Conservation (phyloP, 345 rosid genomes). For the Lepidium aucheri region DNA sequence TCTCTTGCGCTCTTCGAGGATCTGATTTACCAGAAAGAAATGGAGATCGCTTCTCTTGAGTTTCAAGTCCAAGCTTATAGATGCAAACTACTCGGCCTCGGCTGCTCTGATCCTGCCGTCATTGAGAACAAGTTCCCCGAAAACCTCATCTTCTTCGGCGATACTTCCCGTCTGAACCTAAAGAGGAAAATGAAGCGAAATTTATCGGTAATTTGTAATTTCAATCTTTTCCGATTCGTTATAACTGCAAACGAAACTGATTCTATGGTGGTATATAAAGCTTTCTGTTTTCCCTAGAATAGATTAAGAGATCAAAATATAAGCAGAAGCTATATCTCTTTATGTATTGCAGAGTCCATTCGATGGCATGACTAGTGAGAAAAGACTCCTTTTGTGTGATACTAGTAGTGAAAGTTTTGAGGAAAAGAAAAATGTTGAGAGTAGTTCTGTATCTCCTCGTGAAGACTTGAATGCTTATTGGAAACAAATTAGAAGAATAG, state of each 20-base stretch:
- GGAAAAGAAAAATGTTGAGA: constrained; percentile 27
- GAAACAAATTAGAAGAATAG: constrained; percentile 56
- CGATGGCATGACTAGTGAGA: constrained; percentile 13
- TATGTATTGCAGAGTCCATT: constrained; percentile 24
- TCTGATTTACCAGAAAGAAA: constrained; percentile 65
- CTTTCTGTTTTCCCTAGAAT: neutral
- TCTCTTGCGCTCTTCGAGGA: constrained; percentile 65
- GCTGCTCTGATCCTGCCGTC: constrained; percentile 47
- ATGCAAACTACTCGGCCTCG: constrained; percentile 62
- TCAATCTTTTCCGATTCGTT: neutral
- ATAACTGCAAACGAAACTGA: neutral
- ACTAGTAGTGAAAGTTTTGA: constrained; percentile 18
- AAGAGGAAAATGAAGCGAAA: constrained; percentile 19
- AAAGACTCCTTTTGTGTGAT: neutral
- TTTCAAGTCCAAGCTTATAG: constrained; percentile 74
- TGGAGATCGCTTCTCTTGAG: constrained; percentile 82
- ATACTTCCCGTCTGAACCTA: neutral
- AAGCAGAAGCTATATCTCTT: neutral
- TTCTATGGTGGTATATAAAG: constrained; percentile 2
- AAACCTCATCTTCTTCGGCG: constrained; percentile 31
- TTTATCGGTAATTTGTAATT: constrained; percentile 10
- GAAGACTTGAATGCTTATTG: constrained; percentile 41
- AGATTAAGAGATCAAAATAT: neutral
- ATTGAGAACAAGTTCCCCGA: constrained; percentile 40
- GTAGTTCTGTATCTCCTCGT: constrained; percentile 21